Evolutionary conservation across 2,329 filamentous ascomycete genomes (phyloP).

Genomic region (Cladobotryum mycophilum): DNA sequence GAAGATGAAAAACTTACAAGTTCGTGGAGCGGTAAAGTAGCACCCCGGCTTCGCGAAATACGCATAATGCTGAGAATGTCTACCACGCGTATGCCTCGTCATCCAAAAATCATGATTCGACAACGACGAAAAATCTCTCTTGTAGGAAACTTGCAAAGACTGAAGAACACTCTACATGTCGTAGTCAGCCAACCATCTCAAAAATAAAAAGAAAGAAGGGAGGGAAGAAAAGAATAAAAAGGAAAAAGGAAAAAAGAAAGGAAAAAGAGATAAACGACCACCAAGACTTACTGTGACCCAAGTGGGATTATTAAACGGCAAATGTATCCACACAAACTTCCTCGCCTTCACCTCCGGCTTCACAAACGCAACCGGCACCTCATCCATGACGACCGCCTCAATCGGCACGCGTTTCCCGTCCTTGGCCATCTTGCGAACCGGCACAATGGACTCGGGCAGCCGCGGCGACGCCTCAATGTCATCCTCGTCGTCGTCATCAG

Average conservation of each 20-base stretch:
- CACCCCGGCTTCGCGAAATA: constrained; percentile 44
- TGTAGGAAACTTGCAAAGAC: constrained; percentile 33
- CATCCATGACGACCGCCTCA: constrained; percentile 25
- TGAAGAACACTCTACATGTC: constrained; percentile 36
- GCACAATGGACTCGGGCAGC: constrained; percentile 29
- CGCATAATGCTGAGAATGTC: constrained; percentile 44
- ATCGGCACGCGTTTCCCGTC: constrained; percentile 15
- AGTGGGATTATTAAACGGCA: constrained; percentile 50
- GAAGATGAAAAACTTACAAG: constrained; percentile 21
- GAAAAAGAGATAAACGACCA: neutral
- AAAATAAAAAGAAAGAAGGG: neutral
- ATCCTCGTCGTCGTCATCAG: constrained; percentile 20
- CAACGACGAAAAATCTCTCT: constrained; percentile 32
- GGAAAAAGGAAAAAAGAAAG: neutral
- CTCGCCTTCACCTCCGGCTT: constrained; percentile 30
- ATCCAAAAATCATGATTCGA: constrained; percentile 44
- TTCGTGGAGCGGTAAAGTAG: constrained; percentile 36
- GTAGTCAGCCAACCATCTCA: neutral
- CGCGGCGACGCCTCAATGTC: constrained; percentile 24
- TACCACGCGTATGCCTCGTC: constrained; percentile 40
- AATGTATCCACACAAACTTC: constrained; percentile 53
- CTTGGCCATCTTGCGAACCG: constrained; percentile 21
- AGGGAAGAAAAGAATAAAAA: neutral
- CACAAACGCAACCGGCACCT: constrained; percentile 23
- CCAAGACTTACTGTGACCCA: constrained; percentile 46